Conservation (phyloP, 1,284 basidiomycete genomes). For the Malassezia dermatis region DNA sequence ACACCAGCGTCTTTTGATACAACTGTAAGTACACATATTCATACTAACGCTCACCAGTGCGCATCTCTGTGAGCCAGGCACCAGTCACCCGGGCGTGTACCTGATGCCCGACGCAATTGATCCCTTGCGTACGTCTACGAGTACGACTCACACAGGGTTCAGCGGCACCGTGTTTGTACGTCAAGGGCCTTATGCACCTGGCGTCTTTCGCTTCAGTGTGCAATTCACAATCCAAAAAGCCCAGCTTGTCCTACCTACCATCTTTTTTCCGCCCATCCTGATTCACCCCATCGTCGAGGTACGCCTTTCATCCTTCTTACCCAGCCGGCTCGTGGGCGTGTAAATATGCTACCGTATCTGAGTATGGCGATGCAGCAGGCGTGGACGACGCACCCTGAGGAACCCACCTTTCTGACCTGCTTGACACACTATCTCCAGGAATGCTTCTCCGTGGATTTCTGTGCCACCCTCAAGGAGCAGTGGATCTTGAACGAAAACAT, state of each 20-base stretch:
- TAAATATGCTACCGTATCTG: constrained; percentile 2
- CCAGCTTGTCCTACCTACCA: neutral
- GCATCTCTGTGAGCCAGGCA: neutral
- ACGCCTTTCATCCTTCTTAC: neutral
- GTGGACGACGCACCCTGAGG: neutral
- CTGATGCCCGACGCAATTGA: constrained; percentile 5
- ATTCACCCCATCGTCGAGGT: constrained; percentile 14
- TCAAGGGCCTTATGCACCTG: constrained; percentile 1
- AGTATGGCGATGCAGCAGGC: neutral
- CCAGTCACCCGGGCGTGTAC: constrained; percentile 11
- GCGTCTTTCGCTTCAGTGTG: constrained; percentile 16
- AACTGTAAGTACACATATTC: neutral
- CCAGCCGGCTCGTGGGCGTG: constrained; percentile 1
- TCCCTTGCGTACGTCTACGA: constrained; percentile 7
- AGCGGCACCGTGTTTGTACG: constrained; percentile 12
- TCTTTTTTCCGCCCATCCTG: constrained; percentile 16
- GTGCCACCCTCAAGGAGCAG: neutral
- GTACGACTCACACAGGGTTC: constrained; percentile 5
- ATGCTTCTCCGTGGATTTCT: neutral
- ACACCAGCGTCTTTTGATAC: neutral
- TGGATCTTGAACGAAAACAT: constrained; percentile 9
- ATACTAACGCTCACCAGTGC: constrained; percentile 1
- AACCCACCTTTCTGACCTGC: neutral
- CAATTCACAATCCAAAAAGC: neutral
- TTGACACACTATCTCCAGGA: neutral